These are phyloP conservation scores for Aspergillus brunneoviolaceus DNA, from an alignment of 2,329 filamentous ascomycete species.

Conservation along the genomic window DNA sequence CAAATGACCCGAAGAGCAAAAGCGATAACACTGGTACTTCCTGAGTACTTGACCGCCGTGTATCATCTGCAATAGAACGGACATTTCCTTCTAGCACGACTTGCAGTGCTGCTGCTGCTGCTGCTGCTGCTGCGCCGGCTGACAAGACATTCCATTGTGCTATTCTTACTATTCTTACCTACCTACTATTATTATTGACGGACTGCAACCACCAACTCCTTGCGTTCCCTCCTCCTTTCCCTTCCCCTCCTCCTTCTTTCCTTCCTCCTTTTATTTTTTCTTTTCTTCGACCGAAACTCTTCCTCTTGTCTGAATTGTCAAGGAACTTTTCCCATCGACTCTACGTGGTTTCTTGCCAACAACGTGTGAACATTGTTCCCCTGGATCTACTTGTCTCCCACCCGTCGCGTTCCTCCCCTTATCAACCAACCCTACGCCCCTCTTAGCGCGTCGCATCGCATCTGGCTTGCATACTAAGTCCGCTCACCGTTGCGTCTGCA, in stretches of 20 bases:
- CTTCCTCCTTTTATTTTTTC: constrained; percentile 5
- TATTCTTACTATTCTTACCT: constrained; percentile 10
- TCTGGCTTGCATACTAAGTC: constrained; percentile 14
- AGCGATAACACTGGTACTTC: not conserved
- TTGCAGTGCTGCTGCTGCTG: not conserved
- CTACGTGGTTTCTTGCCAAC: constrained; percentile 6
- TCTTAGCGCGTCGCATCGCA: constrained; percentile 26
- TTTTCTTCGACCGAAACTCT: constrained; percentile 6
- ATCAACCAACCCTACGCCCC: constrained; percentile 12
- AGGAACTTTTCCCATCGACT: constrained; percentile 5
- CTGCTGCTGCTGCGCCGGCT: not conserved
- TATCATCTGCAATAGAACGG: not conserved
- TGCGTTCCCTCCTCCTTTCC: constrained; percentile 11
- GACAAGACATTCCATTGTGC: constrained; percentile 19
- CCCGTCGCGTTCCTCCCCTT: constrained; percentile 17
- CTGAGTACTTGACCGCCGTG: not conserved
- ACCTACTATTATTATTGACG: constrained; percentile 13
- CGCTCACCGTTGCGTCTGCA: constrained; percentile 17
- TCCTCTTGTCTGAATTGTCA: constrained; percentile 7
- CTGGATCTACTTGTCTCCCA: constrained; percentile 1
- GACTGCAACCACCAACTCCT: constrained; percentile 12
- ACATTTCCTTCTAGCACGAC: constrained; percentile 9
- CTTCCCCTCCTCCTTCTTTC: constrained; percentile 9
- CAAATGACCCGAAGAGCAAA: not conserved
- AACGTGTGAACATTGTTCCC: constrained; percentile 2